These are phyloP conservation scores for Cutaneotrichosporon dermatis DNA, from an alignment of 1,284 basidiomycete species.

Conservation along the genomic window DNA sequence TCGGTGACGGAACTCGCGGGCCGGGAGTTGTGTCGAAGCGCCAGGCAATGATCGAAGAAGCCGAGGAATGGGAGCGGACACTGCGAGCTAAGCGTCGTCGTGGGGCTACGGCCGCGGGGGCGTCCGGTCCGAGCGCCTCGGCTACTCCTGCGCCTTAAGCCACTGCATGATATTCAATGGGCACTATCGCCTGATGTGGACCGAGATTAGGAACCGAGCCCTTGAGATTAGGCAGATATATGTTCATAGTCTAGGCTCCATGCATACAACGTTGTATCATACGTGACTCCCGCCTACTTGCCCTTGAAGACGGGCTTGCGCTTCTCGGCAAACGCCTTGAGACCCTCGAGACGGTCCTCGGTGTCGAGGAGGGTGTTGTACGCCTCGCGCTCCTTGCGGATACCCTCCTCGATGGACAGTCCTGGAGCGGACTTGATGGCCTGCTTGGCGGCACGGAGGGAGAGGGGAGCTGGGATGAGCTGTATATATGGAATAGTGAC, in stretches of 20 bases:
- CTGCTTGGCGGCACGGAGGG: conserved; percentile 80
- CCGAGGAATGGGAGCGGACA: conserved; percentile 42
- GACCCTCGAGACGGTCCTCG: conserved; percentile 76
- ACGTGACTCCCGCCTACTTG: conserved; percentile 29
- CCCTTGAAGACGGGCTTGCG: conserved; percentile 75
- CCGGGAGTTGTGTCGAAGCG: conserved; percentile 19
- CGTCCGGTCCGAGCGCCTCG: background rate
- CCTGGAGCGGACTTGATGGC: conserved; percentile 77
- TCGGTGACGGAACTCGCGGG: conserved; percentile 15
- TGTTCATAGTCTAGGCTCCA: background rate
- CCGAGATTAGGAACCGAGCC: background rate
- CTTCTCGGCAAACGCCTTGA: conserved; percentile 86
- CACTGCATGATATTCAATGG: too few relatives aligned
- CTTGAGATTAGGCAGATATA: background rate
- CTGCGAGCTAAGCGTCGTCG: conserved; percentile 13
- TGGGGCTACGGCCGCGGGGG: background rate
- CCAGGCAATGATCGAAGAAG: conserved; percentile 29
- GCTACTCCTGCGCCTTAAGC: background rate
- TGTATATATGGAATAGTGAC: background rate
- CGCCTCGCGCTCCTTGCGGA: conserved; percentile 81
- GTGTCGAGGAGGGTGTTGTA: conserved; percentile 78
- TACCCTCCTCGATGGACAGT: conserved; percentile 69
- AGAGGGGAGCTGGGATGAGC: conserved; percentile 66
- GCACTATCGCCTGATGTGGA: background rate
- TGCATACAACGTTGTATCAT: conserved; percentile 33